Evolutionary conservation across 2,329 filamentous ascomycete species (phyloP), one percentile per base, ranked within the genome.

Genomic region (Gaeumannomyces sp.): DNA sequence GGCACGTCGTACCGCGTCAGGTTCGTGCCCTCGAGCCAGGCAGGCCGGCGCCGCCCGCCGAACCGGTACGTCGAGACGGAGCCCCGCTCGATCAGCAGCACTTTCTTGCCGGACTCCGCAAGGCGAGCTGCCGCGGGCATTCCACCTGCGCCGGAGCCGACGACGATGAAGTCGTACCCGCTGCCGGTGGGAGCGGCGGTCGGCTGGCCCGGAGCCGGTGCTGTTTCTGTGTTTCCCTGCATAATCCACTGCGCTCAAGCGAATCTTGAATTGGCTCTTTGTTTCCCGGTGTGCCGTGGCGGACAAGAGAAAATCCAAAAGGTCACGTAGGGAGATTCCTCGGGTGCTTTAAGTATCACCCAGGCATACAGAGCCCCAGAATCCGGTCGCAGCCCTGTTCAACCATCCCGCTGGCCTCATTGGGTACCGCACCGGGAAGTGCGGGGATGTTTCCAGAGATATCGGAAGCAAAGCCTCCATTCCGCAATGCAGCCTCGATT

Each of bases 1-100:
- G 88, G 89, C 6, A 91, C 83, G 70, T 91, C 89, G 69, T 91
- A 90, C 61, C 88, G 86, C 6, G 88, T 90, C 38, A 90, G 73
- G 57, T 86, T 85, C 25, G 83, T 85, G 53, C 81, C 83, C 53
- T 82, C 75, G 19, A 86, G 80, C 89, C 89, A 91, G 2, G 75
- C 74, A 0, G 87, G 84, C 66, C 81, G 83, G 76, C 87, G 80
- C 35, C 76, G 83, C 8, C 88, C 86, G 33, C 85, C 83, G 78
- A 86, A 89, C 67, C 85, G 80, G 27, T 83, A 86, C 3, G 88
- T 85, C 13, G 86, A 89, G 62, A 82, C 77, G 14, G 84, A 83
- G 0, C 84, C 84, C 71, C 85, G 83, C 73, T 87, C 85, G 57
- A 87, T 81, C n/a, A 91, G 79, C 11, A 91, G 76, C 6, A 90